These are phyloP conservation scores for Zymoseptoria passerinii DNA, from an alignment of 2,329 filamentous ascomycete species.

Conservation along the genomic window DNA sequence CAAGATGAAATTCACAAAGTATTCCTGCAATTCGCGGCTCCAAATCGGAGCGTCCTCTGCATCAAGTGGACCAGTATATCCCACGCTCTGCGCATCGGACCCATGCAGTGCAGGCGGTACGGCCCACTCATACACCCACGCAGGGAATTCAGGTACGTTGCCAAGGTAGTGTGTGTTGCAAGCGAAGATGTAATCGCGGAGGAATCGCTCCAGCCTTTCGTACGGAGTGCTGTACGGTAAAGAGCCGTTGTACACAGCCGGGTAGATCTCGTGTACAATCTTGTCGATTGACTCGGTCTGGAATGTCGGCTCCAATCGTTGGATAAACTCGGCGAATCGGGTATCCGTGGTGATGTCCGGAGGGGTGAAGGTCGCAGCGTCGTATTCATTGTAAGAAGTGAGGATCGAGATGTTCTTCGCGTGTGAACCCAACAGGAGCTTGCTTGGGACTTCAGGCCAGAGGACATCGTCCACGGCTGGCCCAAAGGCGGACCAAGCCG, in stretches of 20 bases:
- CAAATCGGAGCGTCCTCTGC: slow-evolving; percentile 28
- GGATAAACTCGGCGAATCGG: slow-evolving; percentile 24
- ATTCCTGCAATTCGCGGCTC: slow-evolving; percentile 34
- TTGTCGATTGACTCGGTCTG: slow-evolving; percentile 30
- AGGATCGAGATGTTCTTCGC: slow-evolving; percentile 40
- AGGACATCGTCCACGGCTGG: slow-evolving; percentile 44
- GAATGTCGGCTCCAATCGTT: slow-evolving; percentile 24
- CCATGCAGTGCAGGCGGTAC: slow-evolving; percentile 48
- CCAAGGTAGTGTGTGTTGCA: slow-evolving; percentile 48
- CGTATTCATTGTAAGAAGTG: slow-evolving; percentile 37
- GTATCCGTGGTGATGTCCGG: slow-evolving; percentile 30
- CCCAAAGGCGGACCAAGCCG: slow-evolving; percentile 38
- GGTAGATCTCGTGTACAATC: slow-evolving; percentile 42
- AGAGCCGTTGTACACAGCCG: slow-evolving; percentile 40
- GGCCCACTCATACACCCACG: slow-evolving; percentile 46
- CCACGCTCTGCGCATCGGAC: slow-evolving; percentile 46
- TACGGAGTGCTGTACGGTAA: slow-evolving; percentile 40
- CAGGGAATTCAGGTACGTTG: slow-evolving; percentile 38
- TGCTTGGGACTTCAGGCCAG: slow-evolving; percentile 39
- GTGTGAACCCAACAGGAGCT: slow-evolving; percentile 39
- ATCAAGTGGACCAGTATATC: slow-evolving; percentile 34
- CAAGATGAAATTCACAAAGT: slow-evolving; percentile 38
- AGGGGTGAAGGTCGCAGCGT: slow-evolving; percentile 39
- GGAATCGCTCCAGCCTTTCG: slow-evolving; percentile 35
- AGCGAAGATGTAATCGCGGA: slow-evolving; percentile 38